Evolutionary conservation across 2,329 filamentous ascomycete species (phyloP).

Genomic region (Epichloe gansuensis): DNA sequence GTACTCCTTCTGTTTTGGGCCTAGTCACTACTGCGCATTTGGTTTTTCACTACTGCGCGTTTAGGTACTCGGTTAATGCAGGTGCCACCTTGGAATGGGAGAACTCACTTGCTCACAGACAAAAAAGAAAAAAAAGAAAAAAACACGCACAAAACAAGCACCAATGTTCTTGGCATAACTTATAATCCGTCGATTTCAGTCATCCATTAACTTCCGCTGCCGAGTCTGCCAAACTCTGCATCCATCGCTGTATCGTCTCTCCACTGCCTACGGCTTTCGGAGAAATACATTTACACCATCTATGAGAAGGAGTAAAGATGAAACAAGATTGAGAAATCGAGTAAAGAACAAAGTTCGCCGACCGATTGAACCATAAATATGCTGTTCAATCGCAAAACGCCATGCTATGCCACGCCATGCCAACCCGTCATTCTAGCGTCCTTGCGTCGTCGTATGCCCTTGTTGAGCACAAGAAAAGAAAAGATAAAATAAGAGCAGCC

Average conservation of each 20-base stretch:
- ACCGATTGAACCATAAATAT: background rate
- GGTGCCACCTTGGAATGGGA: no score
- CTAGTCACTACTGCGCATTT: no score
- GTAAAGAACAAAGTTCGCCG: background rate
- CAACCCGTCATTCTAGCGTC: background rate
- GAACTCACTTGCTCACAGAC: no score
- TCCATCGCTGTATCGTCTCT: slow-evolving; percentile 4
- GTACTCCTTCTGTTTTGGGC: no score
- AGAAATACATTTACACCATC: slow-evolving; percentile 7
- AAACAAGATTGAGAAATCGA: background rate
- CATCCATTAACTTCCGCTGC: slow-evolving; percentile 1
- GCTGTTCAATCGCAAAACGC: slow-evolving; percentile 2
- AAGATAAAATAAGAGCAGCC: background rate
- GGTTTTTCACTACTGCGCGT: no score
- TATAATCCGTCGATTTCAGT: background rate
- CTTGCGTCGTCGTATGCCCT: background rate
- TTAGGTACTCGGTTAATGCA: no score
- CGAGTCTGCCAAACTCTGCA: background rate
- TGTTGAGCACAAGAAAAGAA: background rate
- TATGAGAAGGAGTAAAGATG: background rate
- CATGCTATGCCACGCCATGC: background rate
- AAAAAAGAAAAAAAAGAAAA: background rate
- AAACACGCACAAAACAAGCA: background rate
- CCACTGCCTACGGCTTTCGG: slow-evolving; percentile 1
- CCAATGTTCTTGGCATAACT: background rate